Evolutionary conservation across 2,329 filamentous ascomycete genomes (phyloP), one percentile per base, ranked within the genome.

Genomic region (Phoma sp.): DNA sequence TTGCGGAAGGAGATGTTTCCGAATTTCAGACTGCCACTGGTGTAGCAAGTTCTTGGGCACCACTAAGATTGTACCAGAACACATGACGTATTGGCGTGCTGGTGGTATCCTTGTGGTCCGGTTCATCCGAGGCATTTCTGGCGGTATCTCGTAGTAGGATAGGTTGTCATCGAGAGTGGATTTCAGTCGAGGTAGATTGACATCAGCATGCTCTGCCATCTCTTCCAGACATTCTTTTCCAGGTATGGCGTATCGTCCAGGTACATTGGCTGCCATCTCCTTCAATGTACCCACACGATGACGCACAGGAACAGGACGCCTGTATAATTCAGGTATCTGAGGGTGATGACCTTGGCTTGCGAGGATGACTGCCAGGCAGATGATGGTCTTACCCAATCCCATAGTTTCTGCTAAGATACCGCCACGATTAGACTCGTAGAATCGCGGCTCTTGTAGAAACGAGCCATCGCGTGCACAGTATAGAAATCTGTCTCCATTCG

Each of bases 21-120:
- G 72, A 10, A 97, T 92, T 67, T 97, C 92, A 10, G 86, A 81
- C 47, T 84, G 79, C 93, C 93, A 97, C 71, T 98, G 93, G 47
- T 87, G 83, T 3, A 96, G 79, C 20, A 97, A 79, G 67, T 97
- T 97, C 12, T 87, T 81, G 0, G 93, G 93, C 0, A 93, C 91
- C 25, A 97, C 84, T 15, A 96, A 80, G 3, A 98, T 77, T 0
- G 89, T 96, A 0, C 84, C 84, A 23, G 84, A 81, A 56, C 87
- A 90, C 7, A 95, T 77, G 21, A 80, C 83, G 3, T 96, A 76
- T 55, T 78, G 80, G 18, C 76, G 79, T 0, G 81, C 76, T 0
- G 76, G 71, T 1, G 70, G 69, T 10, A 72, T 63, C 1, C 54
- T 70, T 0, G 76, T 77, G 1, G 72, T 77, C 5, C 82, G 77